Evolutionary conservation across 176 grass and related monocot genomes (phyloP).

Genomic region (Oryza officinalis): DNA sequence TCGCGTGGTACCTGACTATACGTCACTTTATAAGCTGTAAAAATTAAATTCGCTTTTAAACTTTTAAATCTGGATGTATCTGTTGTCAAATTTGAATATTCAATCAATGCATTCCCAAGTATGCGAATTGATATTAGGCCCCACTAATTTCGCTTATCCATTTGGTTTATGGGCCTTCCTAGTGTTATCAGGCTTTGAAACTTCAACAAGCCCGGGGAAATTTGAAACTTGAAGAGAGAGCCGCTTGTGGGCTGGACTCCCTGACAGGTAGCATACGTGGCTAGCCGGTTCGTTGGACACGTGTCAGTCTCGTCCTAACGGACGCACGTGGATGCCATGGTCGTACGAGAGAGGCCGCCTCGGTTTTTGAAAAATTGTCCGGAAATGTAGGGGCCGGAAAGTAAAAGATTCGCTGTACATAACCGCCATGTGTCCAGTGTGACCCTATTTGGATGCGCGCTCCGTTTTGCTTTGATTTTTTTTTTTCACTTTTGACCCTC

Average conservation of each 20-base stretch:
- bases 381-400: background rate
- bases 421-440: background rate
- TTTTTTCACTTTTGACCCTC: background rate
- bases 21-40: slow-evolving; percentile 31
- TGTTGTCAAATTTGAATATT: background rate
- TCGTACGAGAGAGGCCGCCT: background rate
- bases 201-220: background rate
- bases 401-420: background rate
- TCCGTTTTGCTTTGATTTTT: background rate
- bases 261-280: background rate
- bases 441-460: background rate
- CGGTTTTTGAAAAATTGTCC: background rate
- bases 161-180: background rate
- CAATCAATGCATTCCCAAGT: background rate
- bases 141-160: background rate
- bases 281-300: rapidly evolving
- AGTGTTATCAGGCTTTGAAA: background rate
- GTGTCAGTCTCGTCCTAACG: background rate
- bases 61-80: background rate
- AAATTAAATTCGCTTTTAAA: background rate
- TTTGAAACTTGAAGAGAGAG: background rate
- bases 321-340: background rate
- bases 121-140: background rate
- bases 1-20: background rate
- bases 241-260: background rate